Evolutionary conservation across 345 rosid species (phyloP).

Genomic region (Eutrema yunnanense): DNA sequence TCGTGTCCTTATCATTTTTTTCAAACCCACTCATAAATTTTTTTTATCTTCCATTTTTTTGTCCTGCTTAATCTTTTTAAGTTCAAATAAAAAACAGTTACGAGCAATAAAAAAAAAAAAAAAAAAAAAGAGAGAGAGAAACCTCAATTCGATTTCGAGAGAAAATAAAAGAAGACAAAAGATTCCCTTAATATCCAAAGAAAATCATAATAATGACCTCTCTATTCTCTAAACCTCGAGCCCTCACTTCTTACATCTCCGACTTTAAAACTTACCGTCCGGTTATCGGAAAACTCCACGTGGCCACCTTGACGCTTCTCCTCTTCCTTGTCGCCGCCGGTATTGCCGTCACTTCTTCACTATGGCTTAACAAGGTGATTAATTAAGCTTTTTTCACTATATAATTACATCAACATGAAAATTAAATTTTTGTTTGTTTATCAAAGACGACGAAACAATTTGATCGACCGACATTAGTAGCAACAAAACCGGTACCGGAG

Average conservation of each 20-base stretch:
- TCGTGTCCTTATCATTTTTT: slow-evolving; percentile 1
- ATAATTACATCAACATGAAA: background rate
- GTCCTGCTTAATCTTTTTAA: background rate
- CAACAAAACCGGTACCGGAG: slow-evolving; percentile 9
- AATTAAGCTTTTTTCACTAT: background rate
- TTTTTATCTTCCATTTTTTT: background rate
- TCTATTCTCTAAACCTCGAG: slow-evolving; percentile 28
- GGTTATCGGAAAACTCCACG: slow-evolving; percentile 22
- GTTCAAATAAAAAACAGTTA: background rate
- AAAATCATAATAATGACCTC: slow-evolving; percentile 16
- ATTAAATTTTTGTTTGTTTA: background rate
- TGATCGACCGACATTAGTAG: slow-evolving; percentile 10
- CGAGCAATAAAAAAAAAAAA: background rate
- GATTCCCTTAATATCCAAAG: background rate
- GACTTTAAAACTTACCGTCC: slow-evolving; percentile 17
- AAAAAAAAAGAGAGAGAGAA: background rate
- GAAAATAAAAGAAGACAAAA: background rate
- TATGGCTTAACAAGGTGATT: slow-evolving; percentile 27
- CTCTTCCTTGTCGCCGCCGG: slow-evolving; percentile 20
- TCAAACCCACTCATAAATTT: background rate
- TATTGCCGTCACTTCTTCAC: slow-evolving; percentile 24
- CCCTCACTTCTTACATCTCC: slow-evolving; percentile 17
- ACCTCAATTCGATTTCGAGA: background rate
- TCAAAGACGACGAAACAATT: slow-evolving; percentile 8
- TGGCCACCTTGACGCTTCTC: slow-evolving; percentile 21